Base-by-base conservation (phyloP, 2,329 filamentous ascomycete species). In the Dothistroma pini region DNA sequence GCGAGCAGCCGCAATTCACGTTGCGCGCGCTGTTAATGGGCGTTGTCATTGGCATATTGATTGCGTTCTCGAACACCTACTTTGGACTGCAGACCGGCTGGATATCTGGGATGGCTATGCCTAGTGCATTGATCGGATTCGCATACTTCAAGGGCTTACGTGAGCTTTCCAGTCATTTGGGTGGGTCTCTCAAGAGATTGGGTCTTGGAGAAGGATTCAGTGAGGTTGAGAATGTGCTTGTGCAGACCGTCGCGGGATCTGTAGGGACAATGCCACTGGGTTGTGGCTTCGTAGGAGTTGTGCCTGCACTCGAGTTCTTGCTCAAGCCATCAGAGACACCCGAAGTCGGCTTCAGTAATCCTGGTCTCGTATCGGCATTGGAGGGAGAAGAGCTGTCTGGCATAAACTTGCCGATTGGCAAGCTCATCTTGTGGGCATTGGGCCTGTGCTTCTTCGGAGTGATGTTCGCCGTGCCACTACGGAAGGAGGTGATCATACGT, bases 61-160 rank as follows among this genome's bases (percentile, higher is more conserved):
- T 97, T 71, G 95, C 90, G 73, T 96, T 96, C 75, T 96, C 91
- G 56, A 99, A 99, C 74, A 97, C 96, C 81, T 99, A 97, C 76
- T 99, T 99, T 74, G 95, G 95, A n/a, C 81, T 99, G 34, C 95
- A 97, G 78, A 96, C 91, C 31, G 87, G 87, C 66, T 90, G 87
- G 87, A 84, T 90, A 41, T 86, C 88, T 70, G 90, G 91, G 68
- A 97, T 99, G 95, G 90, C 91, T 16, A 97, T 99, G 92, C 95
- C 95, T 0, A 90, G 92, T 1, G 95, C 92, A 22, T 80, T 99
- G 62, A 91, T 99, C 72, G 93, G 95, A 1, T 97, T 97, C 73
- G 93, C 92, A 11, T 89, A 96, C 68, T 99, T 99, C 81, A 91
- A 90, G 71, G 83, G 88, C 6, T 76, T 97, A 1, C 84, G 89